Conservation (phyloP, 192 early-diverging fungal species). For the Backusella luteola region DNA sequence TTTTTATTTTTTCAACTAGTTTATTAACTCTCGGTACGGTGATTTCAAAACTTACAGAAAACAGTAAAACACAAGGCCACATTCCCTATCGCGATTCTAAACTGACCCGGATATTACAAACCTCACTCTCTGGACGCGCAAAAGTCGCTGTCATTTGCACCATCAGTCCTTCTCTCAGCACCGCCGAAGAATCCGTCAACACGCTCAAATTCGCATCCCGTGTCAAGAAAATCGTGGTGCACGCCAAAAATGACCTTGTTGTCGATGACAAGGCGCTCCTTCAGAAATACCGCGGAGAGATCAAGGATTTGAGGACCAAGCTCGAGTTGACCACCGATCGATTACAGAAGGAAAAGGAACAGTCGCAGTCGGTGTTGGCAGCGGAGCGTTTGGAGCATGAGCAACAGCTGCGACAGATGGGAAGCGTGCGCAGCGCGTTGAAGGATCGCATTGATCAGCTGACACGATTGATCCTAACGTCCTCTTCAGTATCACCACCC, state of each 20-base stretch:
- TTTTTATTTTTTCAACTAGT: conserved; percentile 22
- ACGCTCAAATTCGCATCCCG: conserved; percentile 95
- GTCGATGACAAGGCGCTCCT: conserved; percentile 82
- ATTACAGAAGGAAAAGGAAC: conserved; percentile 49
- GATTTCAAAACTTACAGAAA: conserved; percentile 86
- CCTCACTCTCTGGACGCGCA: conserved; percentile 89
- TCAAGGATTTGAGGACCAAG: conserved; percentile 68
- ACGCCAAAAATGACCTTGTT: conserved; percentile 79
- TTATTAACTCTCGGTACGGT: conserved; percentile 90
- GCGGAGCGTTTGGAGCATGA: conserved; percentile 45
- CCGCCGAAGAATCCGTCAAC: conserved; percentile 84
- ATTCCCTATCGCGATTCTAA: conserved; percentile 98
- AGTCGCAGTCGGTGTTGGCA: conserved; percentile 41
- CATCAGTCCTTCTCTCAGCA: conserved; percentile 73
- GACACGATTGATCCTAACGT: conserved; percentile 80
- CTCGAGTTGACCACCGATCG: conserved; percentile 57
- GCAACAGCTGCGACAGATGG: conserved; percentile 53
- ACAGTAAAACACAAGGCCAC: conserved; percentile 57
- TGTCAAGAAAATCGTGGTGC: conserved; percentile 84
- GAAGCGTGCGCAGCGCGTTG: conserved; percentile 63
- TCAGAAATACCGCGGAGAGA: conserved; percentile 81
- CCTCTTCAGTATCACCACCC: conserved; percentile 49
- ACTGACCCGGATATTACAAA: conserved; percentile 90
- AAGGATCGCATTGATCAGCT: conserved; percentile 84
- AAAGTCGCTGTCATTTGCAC: conserved; percentile 91